phyloP scores from a whole-genome alignment of 192 early-diverging fungal genomes.

The Mortierella alpina region DNA sequence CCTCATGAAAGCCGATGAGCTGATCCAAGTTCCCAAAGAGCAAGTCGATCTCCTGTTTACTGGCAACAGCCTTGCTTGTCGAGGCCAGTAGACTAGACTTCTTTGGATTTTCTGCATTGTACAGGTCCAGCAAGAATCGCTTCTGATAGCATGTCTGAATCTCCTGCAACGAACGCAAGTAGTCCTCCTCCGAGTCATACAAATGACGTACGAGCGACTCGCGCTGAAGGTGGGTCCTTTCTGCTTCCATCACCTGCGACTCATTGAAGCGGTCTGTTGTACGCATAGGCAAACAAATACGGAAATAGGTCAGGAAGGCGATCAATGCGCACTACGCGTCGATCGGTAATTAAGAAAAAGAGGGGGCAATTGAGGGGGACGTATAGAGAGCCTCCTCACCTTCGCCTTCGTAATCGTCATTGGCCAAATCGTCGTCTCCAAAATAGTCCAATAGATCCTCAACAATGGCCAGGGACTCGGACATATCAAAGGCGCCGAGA shows the following conservation, averaged over 20 bases:
- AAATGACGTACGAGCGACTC: constrained; percentile 46
- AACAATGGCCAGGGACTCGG: constrained; percentile 49
- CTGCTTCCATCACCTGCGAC: constrained; percentile 41
- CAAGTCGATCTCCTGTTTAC: constrained; percentile 37
- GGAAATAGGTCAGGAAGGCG: neutral
- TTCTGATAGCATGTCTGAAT: constrained; percentile 38
- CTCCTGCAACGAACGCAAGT: constrained; percentile 40
- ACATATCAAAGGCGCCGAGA: constrained; percentile 46
- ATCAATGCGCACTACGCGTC: no score
- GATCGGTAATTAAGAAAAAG: neutral
- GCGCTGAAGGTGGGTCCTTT: constrained; percentile 36
- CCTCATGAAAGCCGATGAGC: constrained; percentile 38
- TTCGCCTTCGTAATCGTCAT: constrained; percentile 18
- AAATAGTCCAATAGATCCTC: constrained; percentile 52
- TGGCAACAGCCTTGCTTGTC: constrained; percentile 21
- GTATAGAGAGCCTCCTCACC: neutral
- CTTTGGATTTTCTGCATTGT: constrained; percentile 18
- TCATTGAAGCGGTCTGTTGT: constrained; percentile 38
- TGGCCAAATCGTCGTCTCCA: constrained; percentile 37
- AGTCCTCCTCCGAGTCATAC: constrained; percentile 52
- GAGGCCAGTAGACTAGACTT: constrained; percentile 20
- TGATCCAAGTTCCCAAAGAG: constrained; percentile 46
- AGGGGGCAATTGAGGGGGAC: neutral
- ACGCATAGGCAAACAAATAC: neutral
- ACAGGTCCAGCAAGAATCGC: constrained; percentile 21